Conservation (phyloP, 2,329 filamentous ascomycete species). For the Claviceps capensis region DNA sequence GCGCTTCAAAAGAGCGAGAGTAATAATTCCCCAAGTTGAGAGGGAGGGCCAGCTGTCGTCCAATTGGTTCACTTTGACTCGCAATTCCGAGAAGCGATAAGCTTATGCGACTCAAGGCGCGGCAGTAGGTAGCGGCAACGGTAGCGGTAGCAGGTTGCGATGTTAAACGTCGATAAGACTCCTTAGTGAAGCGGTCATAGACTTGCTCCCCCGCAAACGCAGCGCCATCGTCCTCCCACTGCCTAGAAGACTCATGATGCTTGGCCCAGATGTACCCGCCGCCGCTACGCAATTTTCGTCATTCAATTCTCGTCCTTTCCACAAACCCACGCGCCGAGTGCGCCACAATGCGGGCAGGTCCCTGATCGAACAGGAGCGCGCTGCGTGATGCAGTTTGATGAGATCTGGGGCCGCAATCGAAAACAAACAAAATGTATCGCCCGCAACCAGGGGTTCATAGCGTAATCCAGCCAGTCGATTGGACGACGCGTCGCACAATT, state of each 20-base stretch:
- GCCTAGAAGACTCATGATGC: too few species aligned
- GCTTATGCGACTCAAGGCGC: neutral
- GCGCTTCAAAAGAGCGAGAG: neutral
- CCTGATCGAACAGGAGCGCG: too few species aligned
- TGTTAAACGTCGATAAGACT: neutral
- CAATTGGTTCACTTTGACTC: neutral
- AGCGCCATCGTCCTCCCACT: neutral
- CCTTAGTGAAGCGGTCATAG: neutral
- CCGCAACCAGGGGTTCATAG: neutral
- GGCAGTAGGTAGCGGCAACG: too few species aligned
- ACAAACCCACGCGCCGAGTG: too few species aligned
- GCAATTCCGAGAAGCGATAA: neutral
- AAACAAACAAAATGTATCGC: neutral
- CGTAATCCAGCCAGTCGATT: neutral
- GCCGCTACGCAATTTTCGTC: too few species aligned
- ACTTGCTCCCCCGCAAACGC: neutral
- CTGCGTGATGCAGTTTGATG: neutral
- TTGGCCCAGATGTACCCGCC: too few species aligned
- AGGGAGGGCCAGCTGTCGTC: neutral
- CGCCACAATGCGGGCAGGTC: too few species aligned
- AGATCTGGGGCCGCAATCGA: constrained; percentile 3
- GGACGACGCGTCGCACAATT: neutral
- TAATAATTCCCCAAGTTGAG: neutral
- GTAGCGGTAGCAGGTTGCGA: neutral
- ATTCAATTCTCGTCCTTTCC: too few species aligned